Base-by-base conservation (phyloP, 2,329 filamentous ascomycete species). In the Trichoderma koningiopsis region DNA sequence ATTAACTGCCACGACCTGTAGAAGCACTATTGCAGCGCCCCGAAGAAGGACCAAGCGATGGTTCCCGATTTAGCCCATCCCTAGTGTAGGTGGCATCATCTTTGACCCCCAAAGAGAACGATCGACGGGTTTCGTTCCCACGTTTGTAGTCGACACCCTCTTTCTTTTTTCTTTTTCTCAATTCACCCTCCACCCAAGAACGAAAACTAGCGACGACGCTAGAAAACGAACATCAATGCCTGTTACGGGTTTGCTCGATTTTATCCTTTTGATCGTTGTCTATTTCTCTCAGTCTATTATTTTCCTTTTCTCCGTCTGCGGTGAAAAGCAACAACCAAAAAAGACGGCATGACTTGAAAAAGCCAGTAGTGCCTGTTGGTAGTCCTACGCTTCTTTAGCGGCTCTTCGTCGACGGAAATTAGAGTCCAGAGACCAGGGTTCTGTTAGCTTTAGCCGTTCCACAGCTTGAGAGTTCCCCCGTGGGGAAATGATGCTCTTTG, bases 401-500 rank as follows among this genome's bases (percentile, higher is more conserved):
- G 24, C 40, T 53, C 27, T 53, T 11, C 11, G 43, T 56, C 14
- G 35, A 55, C 49, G 49, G 61, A 64, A 55, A 43, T 55, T 56
- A 2, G 61, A 64, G 52, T 52, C 49, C 49, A 49, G 49, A 19
- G 49, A 55, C 22, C 16, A n/a, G 49, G 61, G 49, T 33, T 16
- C 16, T 13, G n/a, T 47, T 22, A 52, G 33, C 16, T 37, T 31
- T 22, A 52, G 33, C 47, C 53, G 47, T 37, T 43, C 47, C 55
- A 31, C 55, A 57, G 24, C 29, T 35, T 57, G 19, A 5, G 8
- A 31, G 8, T 33, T 33, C 55, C 60, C 62, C 62, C 62, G 37
- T 64, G 61, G 61, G 61, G 61, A 64, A 64, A 56, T 56, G 49
- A 56, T 56, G 43, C 40, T 49, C 29, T 52, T 7, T 16, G 33